A percentile compares a stretch with the other conserved stretches of the same genome.
Conservation (phyloP, 1,139 yeast species). For the Debaryomyces coudertii region DNA sequence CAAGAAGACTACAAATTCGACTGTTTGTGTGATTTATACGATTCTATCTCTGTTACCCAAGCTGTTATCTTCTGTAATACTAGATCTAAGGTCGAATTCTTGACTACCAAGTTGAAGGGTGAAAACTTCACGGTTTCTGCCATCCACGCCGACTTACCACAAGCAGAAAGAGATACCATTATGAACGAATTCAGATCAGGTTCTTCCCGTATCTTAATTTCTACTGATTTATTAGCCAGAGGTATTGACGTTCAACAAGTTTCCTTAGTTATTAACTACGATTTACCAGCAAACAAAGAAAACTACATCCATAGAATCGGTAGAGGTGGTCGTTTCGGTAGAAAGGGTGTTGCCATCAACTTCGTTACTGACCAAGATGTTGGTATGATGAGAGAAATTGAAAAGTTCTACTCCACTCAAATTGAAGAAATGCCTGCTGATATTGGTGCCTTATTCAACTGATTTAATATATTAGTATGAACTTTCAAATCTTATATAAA, state of each 20-base stretch:
- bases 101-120: constrained; percentile 83
- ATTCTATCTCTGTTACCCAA: constrained; percentile 96
- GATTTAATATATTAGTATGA: constrained; percentile 15
- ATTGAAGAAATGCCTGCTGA: constrained; percentile 98
- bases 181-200: constrained; percentile 99
- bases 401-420: constrained; percentile 97
- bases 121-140: constrained; percentile 95
- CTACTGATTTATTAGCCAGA: constrained; percentile 98
- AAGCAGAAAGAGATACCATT: constrained; percentile 95
- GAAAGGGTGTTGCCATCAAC: constrained; percentile 99
- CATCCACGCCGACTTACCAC: constrained; percentile 97
- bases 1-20: constrained; percentile 92
- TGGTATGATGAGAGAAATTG: constrained; percentile 94
- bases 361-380: constrained; percentile 91
- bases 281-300: constrained; percentile 95
- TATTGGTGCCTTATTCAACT: constrained; percentile 78
- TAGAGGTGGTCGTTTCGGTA: constrained; percentile 99
- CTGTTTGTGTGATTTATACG: constrained; percentile 95
- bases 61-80: constrained; percentile 99
- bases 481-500: constrained; percentile 8
- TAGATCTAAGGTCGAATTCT: constrained; percentile 93
- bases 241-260: constrained; percentile 99
- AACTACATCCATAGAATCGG: constrained; percentile 99
- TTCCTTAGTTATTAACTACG: constrained; percentile 96
- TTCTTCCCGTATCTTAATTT: constrained; percentile 93